Evolutionary conservation across 352 stramenopile genomes (phyloP).

Genomic region (Globisporangium carolinianum): DNA sequence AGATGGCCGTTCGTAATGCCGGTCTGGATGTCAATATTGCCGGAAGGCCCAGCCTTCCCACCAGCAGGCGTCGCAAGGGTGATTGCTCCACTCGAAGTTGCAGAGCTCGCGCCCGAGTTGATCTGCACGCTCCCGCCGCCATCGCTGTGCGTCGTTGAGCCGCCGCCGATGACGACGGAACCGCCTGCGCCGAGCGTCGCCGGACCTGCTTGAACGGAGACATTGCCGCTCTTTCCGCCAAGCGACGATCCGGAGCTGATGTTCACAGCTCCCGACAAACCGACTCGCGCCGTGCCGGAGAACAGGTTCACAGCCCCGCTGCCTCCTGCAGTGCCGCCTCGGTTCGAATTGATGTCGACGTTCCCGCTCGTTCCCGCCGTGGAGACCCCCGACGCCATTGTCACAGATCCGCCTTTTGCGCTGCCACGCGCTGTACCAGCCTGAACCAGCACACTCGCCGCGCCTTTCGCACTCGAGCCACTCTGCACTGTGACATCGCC

Average conservation of each 20-base stretch:
- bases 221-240: conserved; percentile 41
- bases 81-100: conserved; percentile 42
- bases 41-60: conserved; percentile 60
- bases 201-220: conserved; percentile 44
- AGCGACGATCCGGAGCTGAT: conserved; percentile 60
- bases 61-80: conserved; percentile 39
- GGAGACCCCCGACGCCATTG: conserved; percentile 40
- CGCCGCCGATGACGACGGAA: conserved; percentile 32
- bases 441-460: conserved; percentile 41
- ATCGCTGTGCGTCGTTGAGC: conserved; percentile 29
- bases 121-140: conserved; percentile 50
- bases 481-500: conserved; percentile 48
- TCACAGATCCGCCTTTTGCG: conserved; percentile 41
- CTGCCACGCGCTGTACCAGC: conserved; percentile 32
- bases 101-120: conserved; percentile 40
- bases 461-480: conserved; percentile 34
- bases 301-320: conserved; percentile 49
- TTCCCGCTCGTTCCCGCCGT: conserved; percentile 38
- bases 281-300: conserved; percentile 32
- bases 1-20: conserved; percentile 36
- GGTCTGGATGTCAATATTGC: conserved; percentile 65
- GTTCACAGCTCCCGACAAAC: conserved; percentile 55
- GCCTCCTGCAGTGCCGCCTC: conserved; percentile 35
- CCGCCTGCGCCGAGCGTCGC: conserved; percentile 40
- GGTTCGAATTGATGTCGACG: conserved; percentile 52